Base-by-base conservation (phyloP, 2,329 filamentous ascomycete species). In the Venturia carpophila region DNA sequence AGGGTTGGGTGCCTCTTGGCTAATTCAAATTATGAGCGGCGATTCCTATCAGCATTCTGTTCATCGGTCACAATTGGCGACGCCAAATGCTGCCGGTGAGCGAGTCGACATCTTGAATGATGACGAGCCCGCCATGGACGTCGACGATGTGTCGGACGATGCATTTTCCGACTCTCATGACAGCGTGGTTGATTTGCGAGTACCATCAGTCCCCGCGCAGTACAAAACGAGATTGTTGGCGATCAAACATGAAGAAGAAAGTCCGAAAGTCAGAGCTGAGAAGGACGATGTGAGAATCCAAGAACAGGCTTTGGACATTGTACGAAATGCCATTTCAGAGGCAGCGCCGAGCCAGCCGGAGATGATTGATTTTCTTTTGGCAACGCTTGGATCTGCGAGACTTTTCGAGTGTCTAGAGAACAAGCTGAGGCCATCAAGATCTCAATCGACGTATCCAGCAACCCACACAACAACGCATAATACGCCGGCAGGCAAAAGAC, bases 341-440 rank as follows among this genome's bases (percentile, higher is more conserved):
- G 79, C 75, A 69, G 84, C 74, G 58, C 56, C 52, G 34, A 68
- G 75, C 69, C 81, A 77, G 69, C 80, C 74, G 67, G 85, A 79
- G 76, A 93, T 97, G 85, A 91, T 97, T 67, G 92, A 96, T 71
- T 87, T 90, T 71, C 77, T 97, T 27, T 88, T 97, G 71, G 83
- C 80, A 66, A 83, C 87, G 65, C 82, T 97, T 60, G 90, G 91
- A 1, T 84, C 90, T 71, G 85, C 91, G 66, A 83, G 87, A 47
- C 80, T 97, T 64, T 93, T 97, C 70, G 86, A 89, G 61, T 88
- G 96, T 45, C 79, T 99, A 58, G 84, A 87, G 15, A 84, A 87
- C 37, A 96, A 96, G 75, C 79, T 97, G 42, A 84, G 85, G 49
- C 81, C 87, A 5, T 34, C 30, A 19, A 83, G 82, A 71, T 17